These are phyloP conservation scores for Fusarium multiceps DNA, from an alignment of 2,329 filamentous ascomycete species.

Conservation along the genomic window DNA sequence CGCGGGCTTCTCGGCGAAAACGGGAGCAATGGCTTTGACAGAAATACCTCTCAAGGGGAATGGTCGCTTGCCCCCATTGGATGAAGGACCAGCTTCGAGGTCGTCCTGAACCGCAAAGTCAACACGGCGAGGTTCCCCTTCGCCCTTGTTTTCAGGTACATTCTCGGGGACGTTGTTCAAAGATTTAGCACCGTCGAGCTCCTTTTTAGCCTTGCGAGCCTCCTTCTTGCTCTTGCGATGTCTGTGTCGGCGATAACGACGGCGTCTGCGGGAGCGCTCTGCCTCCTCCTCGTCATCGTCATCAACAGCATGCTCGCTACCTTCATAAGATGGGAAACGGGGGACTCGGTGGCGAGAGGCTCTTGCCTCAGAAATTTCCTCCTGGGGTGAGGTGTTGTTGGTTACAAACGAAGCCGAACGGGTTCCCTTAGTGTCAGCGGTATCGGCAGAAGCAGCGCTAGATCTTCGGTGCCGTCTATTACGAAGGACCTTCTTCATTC, in stretches of 20 bases:
- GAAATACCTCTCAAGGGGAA: conserved; percentile 71
- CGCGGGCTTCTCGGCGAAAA: conserved; percentile 67
- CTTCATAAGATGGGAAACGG: conserved; percentile 52
- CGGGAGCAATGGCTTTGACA: conserved; percentile 76
- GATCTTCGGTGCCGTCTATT: conserved; percentile 80
- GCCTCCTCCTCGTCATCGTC: conserved; percentile 59
- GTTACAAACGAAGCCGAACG: conserved; percentile 58
- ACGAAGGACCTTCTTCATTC: conserved; percentile 80
- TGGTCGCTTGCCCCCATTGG: conserved; percentile 51
- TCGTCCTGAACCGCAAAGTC: conserved; percentile 63
- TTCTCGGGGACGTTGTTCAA: conserved; percentile 50
- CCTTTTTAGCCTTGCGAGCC: conserved; percentile 49
- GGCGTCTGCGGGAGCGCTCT: conserved; percentile 50
- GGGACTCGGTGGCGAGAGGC: conserved; percentile 52
- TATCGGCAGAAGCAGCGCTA: conserved; percentile 76
- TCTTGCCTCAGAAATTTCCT: conserved; percentile 56
- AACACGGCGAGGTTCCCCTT: conserved; percentile 64
- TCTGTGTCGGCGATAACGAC: conserved; percentile 52
- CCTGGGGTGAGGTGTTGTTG: conserved; percentile 49
- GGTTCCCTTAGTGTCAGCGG: conserved; percentile 49
- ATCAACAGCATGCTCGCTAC: conserved; percentile 57
- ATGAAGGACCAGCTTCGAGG: conserved; percentile 36
- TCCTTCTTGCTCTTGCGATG: conserved; percentile 58
- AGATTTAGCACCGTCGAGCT: conserved; percentile 41
- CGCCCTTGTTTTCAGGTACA: conserved; percentile 22